These are phyloP conservation scores for Pisolithus tinctorius DNA, from an alignment of 768 basidiomycete genomes.

Conservation along the genomic window DNA sequence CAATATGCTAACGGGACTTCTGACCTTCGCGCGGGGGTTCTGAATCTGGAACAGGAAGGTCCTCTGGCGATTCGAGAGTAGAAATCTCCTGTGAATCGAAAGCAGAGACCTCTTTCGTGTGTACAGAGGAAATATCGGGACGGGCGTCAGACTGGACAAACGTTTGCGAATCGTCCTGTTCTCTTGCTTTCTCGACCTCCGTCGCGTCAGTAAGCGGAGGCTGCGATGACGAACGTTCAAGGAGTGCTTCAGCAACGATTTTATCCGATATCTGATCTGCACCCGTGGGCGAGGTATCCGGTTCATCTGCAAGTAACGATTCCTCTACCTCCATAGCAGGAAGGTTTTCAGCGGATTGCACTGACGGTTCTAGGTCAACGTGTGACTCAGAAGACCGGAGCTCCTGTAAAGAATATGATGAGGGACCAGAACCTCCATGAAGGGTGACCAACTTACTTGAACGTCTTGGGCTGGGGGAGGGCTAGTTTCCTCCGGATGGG, in stretches of 20 bases:
- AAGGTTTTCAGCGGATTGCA: slow-evolving; percentile 1
- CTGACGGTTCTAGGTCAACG: background rate
- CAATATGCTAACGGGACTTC: background rate
- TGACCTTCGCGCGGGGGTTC: slow-evolving; percentile 19
- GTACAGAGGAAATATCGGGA: slow-evolving; percentile 6
- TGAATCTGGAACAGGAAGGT: background rate
- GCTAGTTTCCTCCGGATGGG: background rate
- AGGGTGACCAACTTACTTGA: slow-evolving; percentile 7
- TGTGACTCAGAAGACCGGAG: slow-evolving; percentile 8
- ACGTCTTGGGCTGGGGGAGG: background rate
- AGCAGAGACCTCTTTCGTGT: slow-evolving; percentile 8
- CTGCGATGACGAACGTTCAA: background rate
- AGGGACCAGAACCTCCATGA: background rate
- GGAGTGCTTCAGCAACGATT: slow-evolving; percentile 5
- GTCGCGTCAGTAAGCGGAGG: slow-evolving; percentile 2
- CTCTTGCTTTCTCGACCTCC: slow-evolving; percentile 7
- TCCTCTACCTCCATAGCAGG: slow-evolving; percentile 1
- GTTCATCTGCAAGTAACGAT: background rate
- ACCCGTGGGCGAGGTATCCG: background rate
- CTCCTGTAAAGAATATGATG: background rate
- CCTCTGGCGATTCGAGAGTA: slow-evolving; percentile 9
- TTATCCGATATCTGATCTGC: background rate
- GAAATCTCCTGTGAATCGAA: slow-evolving; percentile 11
- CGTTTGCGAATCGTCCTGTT: slow-evolving; percentile 1
- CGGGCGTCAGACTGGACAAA: background rate